phyloP scores from a whole-genome alignment of 495 filamentous ascomycete species.

The Pyrenopolyporus hunteri region DNA sequence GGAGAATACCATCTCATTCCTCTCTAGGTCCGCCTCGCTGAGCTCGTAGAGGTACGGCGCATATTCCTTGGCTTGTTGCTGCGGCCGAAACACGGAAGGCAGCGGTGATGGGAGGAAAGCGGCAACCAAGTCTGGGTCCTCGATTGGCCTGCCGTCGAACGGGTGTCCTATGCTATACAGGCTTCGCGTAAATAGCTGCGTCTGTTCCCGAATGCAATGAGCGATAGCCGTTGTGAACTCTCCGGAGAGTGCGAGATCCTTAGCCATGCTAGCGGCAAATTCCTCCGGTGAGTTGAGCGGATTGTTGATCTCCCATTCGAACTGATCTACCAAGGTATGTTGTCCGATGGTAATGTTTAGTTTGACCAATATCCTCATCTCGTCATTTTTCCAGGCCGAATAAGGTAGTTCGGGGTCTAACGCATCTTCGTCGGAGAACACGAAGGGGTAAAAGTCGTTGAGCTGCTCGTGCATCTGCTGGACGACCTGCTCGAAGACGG shows the following conservation, averaged over 20 bases:
- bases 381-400: slow-evolving; percentile 94
- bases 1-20: slow-evolving; percentile 88
- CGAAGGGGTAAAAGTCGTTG: slow-evolving; percentile 88
- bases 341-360: slow-evolving; percentile 97
- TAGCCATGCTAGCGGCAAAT: slow-evolving; percentile 86
- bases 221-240: slow-evolving; percentile 98
- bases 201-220: slow-evolving; percentile 94
- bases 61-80: slow-evolving; percentile 90
- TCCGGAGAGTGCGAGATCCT: slow-evolving; percentile 88
- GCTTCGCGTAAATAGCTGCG: slow-evolving; percentile 90
- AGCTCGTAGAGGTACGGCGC: slow-evolving; percentile 92
- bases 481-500: slow-evolving; percentile 76
- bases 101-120: slow-evolving; percentile 88
- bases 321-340: slow-evolving; percentile 93
- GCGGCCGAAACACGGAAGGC: slow-evolving; percentile 80
- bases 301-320: slow-evolving; percentile 99
- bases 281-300: slow-evolving; percentile 90
- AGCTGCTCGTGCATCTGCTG: slow-evolving; percentile 88
- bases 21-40: slow-evolving; percentile 87
- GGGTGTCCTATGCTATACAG: slow-evolving; percentile 92
- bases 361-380: slow-evolving; percentile 95
- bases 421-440: slow-evolving; percentile 86
- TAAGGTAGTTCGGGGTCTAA: slow-evolving; percentile 91
- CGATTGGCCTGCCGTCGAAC: slow-evolving; percentile 91
- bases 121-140: slow-evolving; percentile 84